These are phyloP conservation scores for Phyllosticta citrichinensis DNA, from an alignment of 2,329 filamentous ascomycete genomes.

Conservation along the genomic window DNA sequence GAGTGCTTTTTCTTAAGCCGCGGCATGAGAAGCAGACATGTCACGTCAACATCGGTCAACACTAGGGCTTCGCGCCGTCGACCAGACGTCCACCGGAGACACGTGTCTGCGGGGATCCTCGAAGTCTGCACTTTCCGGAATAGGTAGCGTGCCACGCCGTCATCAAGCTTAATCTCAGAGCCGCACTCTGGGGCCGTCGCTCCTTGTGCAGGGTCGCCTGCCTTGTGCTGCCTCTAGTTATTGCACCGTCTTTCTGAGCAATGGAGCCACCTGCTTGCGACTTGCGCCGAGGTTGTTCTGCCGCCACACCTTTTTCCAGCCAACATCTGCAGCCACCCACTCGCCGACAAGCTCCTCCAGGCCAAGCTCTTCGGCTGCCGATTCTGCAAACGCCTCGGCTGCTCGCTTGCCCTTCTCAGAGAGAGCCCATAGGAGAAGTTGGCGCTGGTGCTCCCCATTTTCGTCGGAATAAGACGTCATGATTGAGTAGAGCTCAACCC, in stretches of 20 bases:
- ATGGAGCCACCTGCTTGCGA: constrained; percentile 52
- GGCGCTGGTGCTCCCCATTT: constrained; percentile 48
- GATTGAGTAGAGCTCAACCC: constrained; percentile 53
- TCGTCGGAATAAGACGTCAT: constrained; percentile 56
- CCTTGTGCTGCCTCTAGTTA: not conserved
- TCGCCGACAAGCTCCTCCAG: constrained; percentile 45
- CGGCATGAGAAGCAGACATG: no score
- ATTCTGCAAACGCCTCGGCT: constrained; percentile 45
- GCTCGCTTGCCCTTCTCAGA: constrained; percentile 40
- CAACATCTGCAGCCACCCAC: constrained; percentile 21
- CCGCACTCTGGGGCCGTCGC: not conserved
- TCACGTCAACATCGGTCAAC: constrained; percentile 1
- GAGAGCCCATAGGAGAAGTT: constrained; percentile 58
- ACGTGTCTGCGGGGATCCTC: constrained; percentile 9
- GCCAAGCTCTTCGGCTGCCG: constrained; percentile 40
- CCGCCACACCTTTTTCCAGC: constrained; percentile 54
- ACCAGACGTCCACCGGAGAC: constrained; percentile 7
- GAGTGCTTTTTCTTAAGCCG: not conserved
- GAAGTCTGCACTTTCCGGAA: constrained; percentile 7
- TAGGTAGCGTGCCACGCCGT: not conserved
- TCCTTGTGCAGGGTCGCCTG: not conserved
- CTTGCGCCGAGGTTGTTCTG: constrained; percentile 52
- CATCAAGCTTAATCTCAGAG: constrained; percentile 2
- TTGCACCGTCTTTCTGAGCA: constrained; percentile 37
- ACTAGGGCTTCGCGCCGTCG: constrained; percentile 1